These are phyloP conservation scores for Pinus taeda DNA, from an alignment of 75 land plant genomes.

Conservation along the genomic window DNA sequence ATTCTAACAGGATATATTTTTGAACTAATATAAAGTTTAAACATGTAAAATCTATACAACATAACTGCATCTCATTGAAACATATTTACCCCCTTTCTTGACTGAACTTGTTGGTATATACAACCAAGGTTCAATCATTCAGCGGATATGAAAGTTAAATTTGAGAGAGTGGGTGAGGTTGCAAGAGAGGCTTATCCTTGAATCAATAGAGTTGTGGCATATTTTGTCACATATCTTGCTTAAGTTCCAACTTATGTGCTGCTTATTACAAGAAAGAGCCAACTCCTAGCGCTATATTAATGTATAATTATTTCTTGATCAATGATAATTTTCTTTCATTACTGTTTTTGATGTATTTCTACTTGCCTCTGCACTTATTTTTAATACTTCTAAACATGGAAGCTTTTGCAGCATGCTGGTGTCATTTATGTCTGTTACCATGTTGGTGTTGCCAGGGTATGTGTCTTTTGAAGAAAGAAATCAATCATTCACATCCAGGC, in stretches of 20 bases:
- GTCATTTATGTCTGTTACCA: not conserved
- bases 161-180: not conserved
- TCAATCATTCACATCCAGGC: slow-evolving; percentile 68
- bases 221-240: not conserved
- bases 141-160: not conserved
- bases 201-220: not conserved
- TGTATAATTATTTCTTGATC: not conserved
- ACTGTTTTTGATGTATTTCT: not conserved
- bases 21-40: too few relatives aligned
- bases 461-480: slow-evolving; percentile 55
- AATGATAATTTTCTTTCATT: not conserved
- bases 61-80: not conserved
- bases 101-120: not conserved
- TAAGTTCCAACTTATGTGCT: not conserved
- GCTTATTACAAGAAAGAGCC: not conserved
- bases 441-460: slow-evolving; percentile 32
- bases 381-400: not conserved
- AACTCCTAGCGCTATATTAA: not conserved
- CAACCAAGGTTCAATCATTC: not conserved
- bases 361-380: not conserved
- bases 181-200: not conserved
- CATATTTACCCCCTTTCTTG: not conserved
- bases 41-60: too few relatives aligned
- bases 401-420: not conserved
- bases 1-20: too few relatives aligned